A percentile compares a stretch with the other conserved stretches of the same genome.
Evolutionary conservation across 176 grass and related monocot genomes (phyloP).

Genomic region (sorghum (Sorghum bicolor)): DNA sequence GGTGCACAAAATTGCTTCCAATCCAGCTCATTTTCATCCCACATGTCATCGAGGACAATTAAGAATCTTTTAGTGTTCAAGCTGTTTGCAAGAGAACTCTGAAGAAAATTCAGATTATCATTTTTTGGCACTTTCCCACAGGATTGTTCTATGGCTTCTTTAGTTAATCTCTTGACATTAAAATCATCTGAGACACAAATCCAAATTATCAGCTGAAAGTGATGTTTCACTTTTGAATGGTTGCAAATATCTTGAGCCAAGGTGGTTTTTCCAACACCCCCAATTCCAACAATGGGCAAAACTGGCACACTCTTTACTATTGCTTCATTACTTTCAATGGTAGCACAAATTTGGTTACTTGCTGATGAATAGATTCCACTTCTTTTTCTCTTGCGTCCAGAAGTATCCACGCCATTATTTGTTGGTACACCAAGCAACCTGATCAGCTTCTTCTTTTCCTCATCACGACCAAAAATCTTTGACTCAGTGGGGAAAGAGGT

Average conservation of each 20-base stretch:
- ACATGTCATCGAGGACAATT: constrained; percentile 35
- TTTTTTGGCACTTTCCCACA: background rate
- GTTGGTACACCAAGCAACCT: background rate
- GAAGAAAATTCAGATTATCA: constrained; percentile 28
- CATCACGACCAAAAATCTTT: background rate
- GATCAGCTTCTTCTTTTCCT: background rate
- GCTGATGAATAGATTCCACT: background rate
- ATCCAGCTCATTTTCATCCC: background rate
- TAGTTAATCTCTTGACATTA: constrained; percentile 15
- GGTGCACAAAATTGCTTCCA: constrained; percentile 21
- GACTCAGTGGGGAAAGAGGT: background rate
- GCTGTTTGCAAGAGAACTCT: background rate
- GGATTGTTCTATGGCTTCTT: background rate
- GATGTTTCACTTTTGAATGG: background rate
- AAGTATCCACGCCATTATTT: background rate
- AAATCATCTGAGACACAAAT: constrained; percentile 37
- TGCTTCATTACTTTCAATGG: background rate
- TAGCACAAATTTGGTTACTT: no score
- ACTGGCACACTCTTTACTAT: background rate
- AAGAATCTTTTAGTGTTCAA: background rate
- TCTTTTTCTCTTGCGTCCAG: no score
- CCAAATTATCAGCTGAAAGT: constrained; percentile 37
- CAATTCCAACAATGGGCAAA: constrained; percentile 31
- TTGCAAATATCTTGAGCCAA: constrained; percentile 31
- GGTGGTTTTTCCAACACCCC: background rate